A percentile compares a stretch with the other conserved stretches of the same genome.
Conservation (phyloP, 1,284 basidiomycete genomes). For the Sutorius eximius region DNA sequence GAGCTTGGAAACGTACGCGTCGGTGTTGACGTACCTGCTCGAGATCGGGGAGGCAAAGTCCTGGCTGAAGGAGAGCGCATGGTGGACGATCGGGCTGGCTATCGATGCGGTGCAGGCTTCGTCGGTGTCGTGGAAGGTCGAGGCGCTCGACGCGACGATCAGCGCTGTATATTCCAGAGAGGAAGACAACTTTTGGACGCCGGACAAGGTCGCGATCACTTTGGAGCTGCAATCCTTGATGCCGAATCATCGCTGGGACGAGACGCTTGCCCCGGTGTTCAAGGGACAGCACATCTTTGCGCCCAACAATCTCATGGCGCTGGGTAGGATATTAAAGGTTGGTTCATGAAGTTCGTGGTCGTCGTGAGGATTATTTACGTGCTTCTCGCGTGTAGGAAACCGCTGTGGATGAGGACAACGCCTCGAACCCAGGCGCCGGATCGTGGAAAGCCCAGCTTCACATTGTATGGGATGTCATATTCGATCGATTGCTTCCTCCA, state of each 20-base stretch:
- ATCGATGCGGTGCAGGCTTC: conserved; percentile 60
- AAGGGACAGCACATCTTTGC: conserved; percentile 70
- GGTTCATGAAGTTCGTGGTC: conserved; percentile 3
- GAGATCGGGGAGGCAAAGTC: conserved; percentile 80
- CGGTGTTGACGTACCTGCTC: conserved; percentile 66
- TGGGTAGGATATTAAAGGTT: conserved; percentile 85
- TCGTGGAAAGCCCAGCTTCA: conserved; percentile 91
- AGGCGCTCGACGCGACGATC: conserved; percentile 58
- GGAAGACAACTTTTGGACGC: conserved; percentile 57
- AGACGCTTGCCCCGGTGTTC: conserved; percentile 74
- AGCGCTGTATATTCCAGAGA: conserved; percentile 46
- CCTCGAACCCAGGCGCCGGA: conserved; percentile 48
- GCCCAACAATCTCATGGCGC: conserved; percentile 63
- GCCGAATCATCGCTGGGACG: conserved; percentile 69
- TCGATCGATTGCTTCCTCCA: conserved; percentile 71
- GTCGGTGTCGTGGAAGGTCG: conserved; percentile 68
- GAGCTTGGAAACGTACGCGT: conserved; percentile 59
- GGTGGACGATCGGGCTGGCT: conserved; percentile 78
- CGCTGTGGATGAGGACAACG: conserved; percentile 53
- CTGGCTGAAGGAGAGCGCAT: conserved; percentile 91
- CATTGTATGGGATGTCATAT: conserved; percentile 86
- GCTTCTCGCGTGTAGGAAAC: conserved; percentile 47
- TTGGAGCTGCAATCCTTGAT: conserved; percentile 64
- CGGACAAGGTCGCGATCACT: conserved; percentile 85
- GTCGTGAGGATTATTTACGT: conserved; percentile 6